Evolutionary conservation across 1,139 yeast species (phyloP).

Genomic region (Lodderomyces theae): DNA sequence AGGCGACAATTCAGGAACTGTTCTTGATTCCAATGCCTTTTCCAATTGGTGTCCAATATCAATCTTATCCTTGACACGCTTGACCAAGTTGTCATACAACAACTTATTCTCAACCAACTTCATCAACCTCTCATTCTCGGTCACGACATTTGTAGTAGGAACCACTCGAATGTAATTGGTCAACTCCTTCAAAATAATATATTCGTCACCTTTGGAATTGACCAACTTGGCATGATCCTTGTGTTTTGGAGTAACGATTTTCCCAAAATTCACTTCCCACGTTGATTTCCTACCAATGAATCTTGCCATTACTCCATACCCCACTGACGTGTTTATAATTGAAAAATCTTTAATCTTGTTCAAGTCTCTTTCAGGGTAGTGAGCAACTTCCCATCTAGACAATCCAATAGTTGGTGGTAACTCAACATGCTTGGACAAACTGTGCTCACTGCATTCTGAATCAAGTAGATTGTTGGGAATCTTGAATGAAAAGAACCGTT

Average conservation of each 20-base stretch:
- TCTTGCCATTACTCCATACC: slow-evolving; percentile 39
- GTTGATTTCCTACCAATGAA: slow-evolving; percentile 37
- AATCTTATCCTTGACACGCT: slow-evolving; percentile 28
- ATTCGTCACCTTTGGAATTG: slow-evolving; percentile 42
- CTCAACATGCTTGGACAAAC: slow-evolving; percentile 32
- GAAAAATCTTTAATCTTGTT: slow-evolving; percentile 22
- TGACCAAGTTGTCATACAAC: slow-evolving; percentile 26
- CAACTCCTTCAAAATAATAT: slow-evolving; percentile 36
- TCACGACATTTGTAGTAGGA: slow-evolving; percentile 19
- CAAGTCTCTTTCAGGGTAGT: slow-evolving; percentile 15
- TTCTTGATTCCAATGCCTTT: slow-evolving; percentile 17
- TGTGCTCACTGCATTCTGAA: slow-evolving; percentile 36
- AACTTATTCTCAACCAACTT: slow-evolving; percentile 20
- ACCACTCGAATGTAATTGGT: slow-evolving; percentile 30
- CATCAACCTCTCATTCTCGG: slow-evolving; percentile 16
- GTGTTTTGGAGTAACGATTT: slow-evolving; percentile 11
- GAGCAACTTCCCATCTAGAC: slow-evolving; percentile 17
- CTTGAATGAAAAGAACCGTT: slow-evolving; percentile 42
- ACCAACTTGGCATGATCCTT: slow-evolving; percentile 26
- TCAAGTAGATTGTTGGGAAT: slow-evolving; percentile 41
- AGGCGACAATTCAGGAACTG: background rate
- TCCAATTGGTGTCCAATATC: slow-evolving; percentile 22
- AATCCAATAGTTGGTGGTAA: slow-evolving; percentile 41
- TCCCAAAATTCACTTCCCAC: slow-evolving; percentile 17
- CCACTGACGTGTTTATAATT: slow-evolving; percentile 28